Conservation (phyloP, 306 rosid genomes). For the Gynostemma pentaphyllum region DNA sequence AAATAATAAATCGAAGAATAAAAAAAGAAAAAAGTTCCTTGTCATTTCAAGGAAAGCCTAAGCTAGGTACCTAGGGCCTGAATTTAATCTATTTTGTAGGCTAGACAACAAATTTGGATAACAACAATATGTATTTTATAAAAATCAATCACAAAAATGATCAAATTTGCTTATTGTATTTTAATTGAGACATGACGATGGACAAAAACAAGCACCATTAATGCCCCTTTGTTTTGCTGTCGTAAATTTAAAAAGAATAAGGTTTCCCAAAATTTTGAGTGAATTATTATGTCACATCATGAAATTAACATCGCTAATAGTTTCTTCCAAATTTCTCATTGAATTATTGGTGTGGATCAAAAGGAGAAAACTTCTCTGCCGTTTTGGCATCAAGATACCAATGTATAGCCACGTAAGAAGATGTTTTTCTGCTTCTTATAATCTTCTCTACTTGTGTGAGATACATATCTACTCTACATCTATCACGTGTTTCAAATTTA, state of each 20-base stretch:
- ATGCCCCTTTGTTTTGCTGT: not conserved
- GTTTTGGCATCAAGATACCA: too few relatives aligned
- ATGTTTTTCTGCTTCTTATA: too few relatives aligned
- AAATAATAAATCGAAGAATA: not conserved
- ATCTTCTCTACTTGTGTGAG: too few relatives aligned
- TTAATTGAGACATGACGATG: not conserved
- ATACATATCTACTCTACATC: too few relatives aligned
- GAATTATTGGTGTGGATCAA: not conserved
- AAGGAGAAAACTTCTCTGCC: not conserved
- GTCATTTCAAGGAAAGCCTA: not conserved
- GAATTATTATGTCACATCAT: not conserved
- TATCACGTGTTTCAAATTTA: too few relatives aligned
- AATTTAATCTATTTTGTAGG: not conserved
- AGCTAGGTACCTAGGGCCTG: not conserved
- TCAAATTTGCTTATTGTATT: not conserved
- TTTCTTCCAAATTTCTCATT: not conserved
- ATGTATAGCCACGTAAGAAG: too few relatives aligned
- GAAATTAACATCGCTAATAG: not conserved
- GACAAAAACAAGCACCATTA: not conserved
- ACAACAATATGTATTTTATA: too few relatives aligned
- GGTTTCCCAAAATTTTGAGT: not conserved
- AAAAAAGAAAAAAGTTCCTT: not conserved
- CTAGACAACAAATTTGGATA: not conserved
- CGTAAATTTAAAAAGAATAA: not conserved
- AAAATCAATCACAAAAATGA: not conserved